Percentiles rank a stretch among this genome's conserved stretches.
These are phyloP conservation scores for Alternaria arbusti DNA, from an alignment of 2,329 filamentous ascomycete genomes.

Conservation along the genomic window DNA sequence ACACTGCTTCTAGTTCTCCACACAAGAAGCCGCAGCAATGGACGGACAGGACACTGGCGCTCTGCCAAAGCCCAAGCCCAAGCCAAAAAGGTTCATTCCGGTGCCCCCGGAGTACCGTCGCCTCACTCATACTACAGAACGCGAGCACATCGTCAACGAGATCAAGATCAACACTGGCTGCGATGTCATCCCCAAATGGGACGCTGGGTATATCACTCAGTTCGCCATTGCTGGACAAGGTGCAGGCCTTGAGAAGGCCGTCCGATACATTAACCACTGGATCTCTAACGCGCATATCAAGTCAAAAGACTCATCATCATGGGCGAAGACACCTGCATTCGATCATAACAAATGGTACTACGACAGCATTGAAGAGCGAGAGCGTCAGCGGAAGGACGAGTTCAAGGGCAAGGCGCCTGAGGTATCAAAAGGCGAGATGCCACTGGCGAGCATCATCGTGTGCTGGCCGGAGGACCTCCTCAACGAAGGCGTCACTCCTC, in stretches of 20 bases:
- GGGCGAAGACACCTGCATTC: conserved; percentile 38
- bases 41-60: background rate
- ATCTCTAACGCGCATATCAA: conserved; percentile 29
- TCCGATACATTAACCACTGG: conserved; percentile 35
- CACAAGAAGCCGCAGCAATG: background rate
- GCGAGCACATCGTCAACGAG: conserved; percentile 14
- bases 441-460: conserved; percentile 3
- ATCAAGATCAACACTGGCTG: conserved; percentile 29
- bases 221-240: conserved; percentile 37
- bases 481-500: conserved; percentile 22
- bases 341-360: conserved; percentile 32
- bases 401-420: conserved; percentile 30
- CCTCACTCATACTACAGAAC: conserved; percentile 17
- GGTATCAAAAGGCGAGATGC: conserved; percentile 1
- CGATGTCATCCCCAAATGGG: conserved; percentile 21
- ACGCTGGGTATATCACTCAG: conserved; percentile 13
- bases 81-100: conserved; percentile 24
- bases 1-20: background rate
- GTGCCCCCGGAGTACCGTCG: conserved; percentile 30
- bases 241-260: conserved; percentile 24
- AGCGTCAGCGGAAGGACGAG: conserved; percentile 21
- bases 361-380: conserved; percentile 18
- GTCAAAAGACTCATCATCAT: conserved; percentile 28
- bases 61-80: conserved; percentile 6
- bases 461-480: conserved; percentile 33